Conservation (phyloP, 2,329 filamentous ascomycete genomes). For the Purpureocillium takamizusanense region DNA sequence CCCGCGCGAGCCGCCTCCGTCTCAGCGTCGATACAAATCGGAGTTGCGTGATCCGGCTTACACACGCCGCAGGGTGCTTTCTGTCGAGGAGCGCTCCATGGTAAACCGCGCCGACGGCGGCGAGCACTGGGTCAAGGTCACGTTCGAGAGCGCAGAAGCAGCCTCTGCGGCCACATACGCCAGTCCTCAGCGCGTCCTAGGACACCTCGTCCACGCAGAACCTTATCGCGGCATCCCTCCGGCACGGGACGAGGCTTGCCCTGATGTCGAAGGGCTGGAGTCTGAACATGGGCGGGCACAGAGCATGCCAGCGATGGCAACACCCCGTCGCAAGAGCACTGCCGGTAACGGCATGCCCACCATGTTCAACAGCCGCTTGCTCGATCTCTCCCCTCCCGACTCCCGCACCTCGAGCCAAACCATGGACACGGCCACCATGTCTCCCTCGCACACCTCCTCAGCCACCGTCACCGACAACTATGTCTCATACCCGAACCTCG, state of each 20-base stretch:
- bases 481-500: background rate
- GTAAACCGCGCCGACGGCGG: constrained; percentile 78
- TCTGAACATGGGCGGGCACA: constrained; percentile 21
- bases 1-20: constrained; percentile 68
- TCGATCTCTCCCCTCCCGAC: constrained; percentile 31
- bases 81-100: constrained; percentile 63
- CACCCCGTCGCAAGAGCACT: constrained; percentile 16
- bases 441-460: constrained; percentile 32
- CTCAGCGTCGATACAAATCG: constrained; percentile 61
- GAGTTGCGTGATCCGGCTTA: constrained; percentile 66
- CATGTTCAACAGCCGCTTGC: constrained; percentile 26
- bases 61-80: constrained; percentile 55
- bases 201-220: constrained; percentile 63
- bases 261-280: constrained; percentile 35
- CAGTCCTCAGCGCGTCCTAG: constrained; percentile 64
- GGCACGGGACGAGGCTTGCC: constrained; percentile 52
- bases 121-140: constrained; percentile 85
- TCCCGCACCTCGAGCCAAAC: constrained; percentile 46
- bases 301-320: constrained; percentile 21
- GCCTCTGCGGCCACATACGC: constrained; percentile 61
- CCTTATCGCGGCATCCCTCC: constrained; percentile 58
- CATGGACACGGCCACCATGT: constrained; percentile 46
- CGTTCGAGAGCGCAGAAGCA: constrained; percentile 65
- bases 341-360: constrained; percentile 21
- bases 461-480: constrained; percentile 32